A percentile compares a stretch with the other conserved stretches of the same genome.
phyloP scores from a whole-genome alignment of 2,329 filamentous ascomycete species.

The Rhinocladiella similis region DNA sequence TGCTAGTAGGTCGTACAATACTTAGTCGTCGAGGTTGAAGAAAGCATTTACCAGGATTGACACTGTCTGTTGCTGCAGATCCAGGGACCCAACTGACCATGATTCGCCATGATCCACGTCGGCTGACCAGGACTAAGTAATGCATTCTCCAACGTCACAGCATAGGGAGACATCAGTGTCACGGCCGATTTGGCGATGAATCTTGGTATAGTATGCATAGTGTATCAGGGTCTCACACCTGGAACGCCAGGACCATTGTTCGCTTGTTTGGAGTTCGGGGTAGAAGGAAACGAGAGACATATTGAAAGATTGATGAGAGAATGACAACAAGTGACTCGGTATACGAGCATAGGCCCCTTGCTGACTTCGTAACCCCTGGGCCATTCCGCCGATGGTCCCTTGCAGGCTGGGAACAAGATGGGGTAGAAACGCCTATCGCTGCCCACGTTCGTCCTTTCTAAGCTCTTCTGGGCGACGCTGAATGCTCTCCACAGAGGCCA shows the following conservation, averaged over 20 bases:
- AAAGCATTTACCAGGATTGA: not conserved
- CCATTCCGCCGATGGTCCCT: slow-evolving; percentile 64
- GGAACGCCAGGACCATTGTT: too few relatives aligned
- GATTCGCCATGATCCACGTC: not conserved
- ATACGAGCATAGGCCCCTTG: too few relatives aligned
- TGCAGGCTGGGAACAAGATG: slow-evolving; percentile 46
- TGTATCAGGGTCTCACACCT: too few relatives aligned
- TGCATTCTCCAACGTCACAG: not conserved
- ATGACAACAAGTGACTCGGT: too few relatives aligned
- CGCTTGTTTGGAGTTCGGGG: too few relatives aligned
- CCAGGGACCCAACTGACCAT: not conserved
- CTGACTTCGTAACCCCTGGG: too few relatives aligned
- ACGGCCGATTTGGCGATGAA: not conserved
- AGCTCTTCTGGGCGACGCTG: not conserved
- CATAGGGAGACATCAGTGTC: not conserved
- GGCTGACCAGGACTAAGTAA: not conserved
- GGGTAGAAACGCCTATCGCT: not conserved
- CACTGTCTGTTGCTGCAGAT: slow-evolving; percentile 1
- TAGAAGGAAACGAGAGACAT: too few relatives aligned
- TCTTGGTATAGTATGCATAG: not conserved
- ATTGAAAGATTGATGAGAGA: too few relatives aligned
- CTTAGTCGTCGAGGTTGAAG: too few relatives aligned
- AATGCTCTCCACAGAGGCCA: not conserved
- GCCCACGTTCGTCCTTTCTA: slow-evolving; percentile 61
- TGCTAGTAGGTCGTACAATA: too few relatives aligned